These are phyloP conservation scores for Breviolum minutum DNA, from an alignment of 73 alveolate genomes.

Conservation along the genomic window DNA sequence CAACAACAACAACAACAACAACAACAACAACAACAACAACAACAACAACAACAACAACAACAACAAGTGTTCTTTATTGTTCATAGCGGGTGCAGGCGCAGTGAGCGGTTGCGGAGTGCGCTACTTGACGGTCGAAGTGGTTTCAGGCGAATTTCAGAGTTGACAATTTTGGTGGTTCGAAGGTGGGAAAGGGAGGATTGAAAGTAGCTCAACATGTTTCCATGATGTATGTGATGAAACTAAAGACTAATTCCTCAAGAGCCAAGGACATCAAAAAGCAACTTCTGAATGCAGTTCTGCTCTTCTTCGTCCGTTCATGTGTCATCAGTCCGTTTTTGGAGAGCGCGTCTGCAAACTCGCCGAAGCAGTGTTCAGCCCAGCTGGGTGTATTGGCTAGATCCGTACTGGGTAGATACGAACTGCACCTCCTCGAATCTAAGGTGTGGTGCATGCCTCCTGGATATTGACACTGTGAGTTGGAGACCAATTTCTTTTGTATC, in stretches of 20 bases:
- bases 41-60: too few species aligned
- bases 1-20: too few species aligned
- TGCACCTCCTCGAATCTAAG: neutral
- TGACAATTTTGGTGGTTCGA: neutral
- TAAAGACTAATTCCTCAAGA: too few species aligned
- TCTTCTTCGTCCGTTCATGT: neutral
- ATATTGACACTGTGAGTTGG: slow-evolving; percentile 62
- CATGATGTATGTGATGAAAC: too few species aligned
- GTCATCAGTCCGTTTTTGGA: slow-evolving; percentile 44
- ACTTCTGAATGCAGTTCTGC: neutral
- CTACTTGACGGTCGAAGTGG: slow-evolving; percentile 78
- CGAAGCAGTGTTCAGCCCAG: slow-evolving; percentile 36
- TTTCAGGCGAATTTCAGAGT: slow-evolving; percentile 11
- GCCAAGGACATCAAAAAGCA: too few species aligned
- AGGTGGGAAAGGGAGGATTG: too few species aligned
- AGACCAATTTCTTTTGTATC: neutral
- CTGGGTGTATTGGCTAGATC: neutral
- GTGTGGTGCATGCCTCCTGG: slow-evolving; percentile 88
- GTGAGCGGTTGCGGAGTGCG: slow-evolving; percentile 57
- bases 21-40: too few species aligned
- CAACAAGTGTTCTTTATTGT: too few species aligned
- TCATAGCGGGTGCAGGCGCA: slow-evolving; percentile 88
- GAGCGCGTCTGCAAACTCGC: slow-evolving; percentile 30
- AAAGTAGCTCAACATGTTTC: too few species aligned
- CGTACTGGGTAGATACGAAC: neutral